Percentiles rank a stretch among this genome's conserved stretches.
phyloP scores from a whole-genome alignment of 176 grass and related monocot species.

The Thinopyrum elongatum region DNA sequence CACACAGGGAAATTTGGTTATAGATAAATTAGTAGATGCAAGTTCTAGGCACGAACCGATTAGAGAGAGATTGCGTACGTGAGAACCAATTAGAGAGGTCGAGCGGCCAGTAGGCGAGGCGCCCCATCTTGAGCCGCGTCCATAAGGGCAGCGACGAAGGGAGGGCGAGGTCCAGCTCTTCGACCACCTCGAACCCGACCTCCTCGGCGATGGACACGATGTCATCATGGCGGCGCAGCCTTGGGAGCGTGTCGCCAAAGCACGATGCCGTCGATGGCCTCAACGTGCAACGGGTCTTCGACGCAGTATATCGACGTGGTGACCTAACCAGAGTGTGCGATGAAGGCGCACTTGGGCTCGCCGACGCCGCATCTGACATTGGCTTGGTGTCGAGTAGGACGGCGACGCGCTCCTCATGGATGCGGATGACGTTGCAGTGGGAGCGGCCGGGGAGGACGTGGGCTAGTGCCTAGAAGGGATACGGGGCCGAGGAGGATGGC shows the following conservation, averaged over 20 bases:
- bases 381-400: constrained; percentile 57
- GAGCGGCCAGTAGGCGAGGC: constrained; percentile 73
- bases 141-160: constrained; percentile 74
- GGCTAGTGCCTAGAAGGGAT: too few species aligned
- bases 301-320: constrained; percentile 72
- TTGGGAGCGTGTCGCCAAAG: constrained; percentile 66
- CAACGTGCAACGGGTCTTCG: constrained; percentile 61
- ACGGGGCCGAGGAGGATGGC: too few species aligned
- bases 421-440: constrained; percentile 79
- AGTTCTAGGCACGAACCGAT: too few species aligned
- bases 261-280: constrained; percentile 79
- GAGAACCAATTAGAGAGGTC: too few species aligned
- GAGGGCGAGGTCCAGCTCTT: constrained; percentile 78
- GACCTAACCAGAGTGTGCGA: constrained; percentile 72
- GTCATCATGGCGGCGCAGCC: constrained; percentile 69
- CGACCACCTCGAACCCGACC: constrained; percentile 69
- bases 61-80: too few species aligned
- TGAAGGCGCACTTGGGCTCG: constrained; percentile 91
- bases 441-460: constrained; percentile 32
- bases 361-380: constrained; percentile 82
- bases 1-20: too few species aligned
- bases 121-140: constrained; percentile 94
- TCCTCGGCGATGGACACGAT: constrained; percentile 48
- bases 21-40: too few species aligned
- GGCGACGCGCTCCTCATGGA: constrained; percentile 80